Percentiles rank a stretch among this genome's conserved stretches.
These are phyloP conservation scores for Capsaspora owczarzaki DNA, from an alignment of 78 protist species.

Conservation along the genomic window DNA sequence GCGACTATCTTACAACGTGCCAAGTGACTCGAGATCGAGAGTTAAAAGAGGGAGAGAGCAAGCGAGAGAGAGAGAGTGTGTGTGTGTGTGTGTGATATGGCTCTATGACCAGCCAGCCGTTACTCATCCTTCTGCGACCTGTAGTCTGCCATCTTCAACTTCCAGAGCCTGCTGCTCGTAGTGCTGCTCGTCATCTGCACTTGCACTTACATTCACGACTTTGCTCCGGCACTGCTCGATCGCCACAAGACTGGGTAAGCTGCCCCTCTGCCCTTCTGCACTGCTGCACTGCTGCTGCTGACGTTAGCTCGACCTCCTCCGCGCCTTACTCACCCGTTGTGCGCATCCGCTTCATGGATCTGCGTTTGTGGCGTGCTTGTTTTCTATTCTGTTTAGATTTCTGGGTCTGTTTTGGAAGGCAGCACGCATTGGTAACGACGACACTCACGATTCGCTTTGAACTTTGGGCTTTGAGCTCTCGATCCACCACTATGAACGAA, in stretches of 20 bases:
- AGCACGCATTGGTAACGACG: not conserved
- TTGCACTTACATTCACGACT: not conserved
- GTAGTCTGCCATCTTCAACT: constrained; percentile 28
- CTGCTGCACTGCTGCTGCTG: no score
- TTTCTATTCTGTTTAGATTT: no score
- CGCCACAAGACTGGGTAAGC: constrained; percentile 2
- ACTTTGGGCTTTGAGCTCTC: not conserved
- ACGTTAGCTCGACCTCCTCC: no score
- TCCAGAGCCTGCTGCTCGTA: constrained; percentile 8
- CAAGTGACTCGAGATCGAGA: no score
- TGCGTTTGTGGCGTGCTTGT: no score
- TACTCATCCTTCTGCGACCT: not conserved
- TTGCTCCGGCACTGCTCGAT: not conserved
- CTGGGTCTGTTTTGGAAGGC: not conserved
- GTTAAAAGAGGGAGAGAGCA: no score
- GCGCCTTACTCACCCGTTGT: no score
- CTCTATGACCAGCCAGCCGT: no score
- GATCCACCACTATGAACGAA: not conserved
- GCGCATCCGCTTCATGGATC: no score
- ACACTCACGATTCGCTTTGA: not conserved
- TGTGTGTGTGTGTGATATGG: no score
- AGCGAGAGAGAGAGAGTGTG: no score
- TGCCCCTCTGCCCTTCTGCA: not conserved
- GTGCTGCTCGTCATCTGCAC: constrained; percentile 29
- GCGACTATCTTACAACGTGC: no score